Evolutionary conservation across 768 basidiomycete genomes (phyloP), one percentile per base, ranked within the genome.

Genomic region (Leccinum aurantiacum): DNA sequence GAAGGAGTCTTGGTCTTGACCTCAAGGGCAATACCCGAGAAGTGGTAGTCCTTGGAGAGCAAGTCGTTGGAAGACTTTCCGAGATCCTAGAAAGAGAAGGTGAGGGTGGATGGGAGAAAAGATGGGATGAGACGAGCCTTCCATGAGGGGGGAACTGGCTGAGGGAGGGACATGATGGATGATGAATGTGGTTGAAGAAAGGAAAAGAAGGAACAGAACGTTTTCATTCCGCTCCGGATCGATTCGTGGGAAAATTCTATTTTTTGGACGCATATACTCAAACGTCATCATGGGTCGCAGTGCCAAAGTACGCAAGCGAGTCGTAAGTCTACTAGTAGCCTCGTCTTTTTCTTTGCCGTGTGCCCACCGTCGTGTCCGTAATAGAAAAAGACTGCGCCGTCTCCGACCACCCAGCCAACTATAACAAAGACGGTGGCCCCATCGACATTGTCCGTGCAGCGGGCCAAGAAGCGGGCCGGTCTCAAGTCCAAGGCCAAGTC

Each of bases 41-140:
- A 89, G 69, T 85, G 88, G 82, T 87, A 98, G 82, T 99, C 97
- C 82, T 89, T 94, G 75, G 82, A 82, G 68, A 99, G 83, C 64
- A 98, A 79, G 85, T 98, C 96, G 71, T 88, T 92, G 77, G 94
- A 93, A 66, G 94, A 95, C 86, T 98, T 98, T 78, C 96, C 96
- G 68, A 94, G 88, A 77, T 94, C 92, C 92, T 94, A 67, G 29
- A 65, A 38, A 15, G 13, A 13, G 0, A n/a, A 1, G 17, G 66
- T 62, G 58, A 62, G 47, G 29, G 24, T 41, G 11, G 29, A 25
- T n/a, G 9, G 4, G 47, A 8, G 9, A 27, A 19, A 15, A 1
- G 15, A 22, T 9, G 1, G 14, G 24, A 51, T 5, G 24, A 10
- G 15, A 57, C 15, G 37, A 66, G 89, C 94, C 87, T 95, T 95